Evolutionary conservation across 2,329 filamentous ascomycete species (phyloP), one percentile per base, ranked within the genome.

Genomic region (Hortaea werneckii): DNA sequence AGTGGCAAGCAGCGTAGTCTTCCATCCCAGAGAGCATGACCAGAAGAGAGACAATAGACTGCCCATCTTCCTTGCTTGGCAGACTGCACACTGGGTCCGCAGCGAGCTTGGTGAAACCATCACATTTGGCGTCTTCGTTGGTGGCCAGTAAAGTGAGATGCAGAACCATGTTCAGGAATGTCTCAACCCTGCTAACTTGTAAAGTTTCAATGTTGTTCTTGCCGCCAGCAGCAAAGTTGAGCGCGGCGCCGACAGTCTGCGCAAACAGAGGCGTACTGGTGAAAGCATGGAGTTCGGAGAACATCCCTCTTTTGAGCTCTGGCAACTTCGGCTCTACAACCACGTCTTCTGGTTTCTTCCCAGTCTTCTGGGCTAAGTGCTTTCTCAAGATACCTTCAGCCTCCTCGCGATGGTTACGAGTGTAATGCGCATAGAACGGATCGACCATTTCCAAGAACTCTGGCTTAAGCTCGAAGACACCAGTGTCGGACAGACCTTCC

Each of bases 401-500:
- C 64, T 98, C 92, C 61, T 98, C 92, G 42, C 92, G 80, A 64
- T 96, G 90, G 58, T 98, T 98, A 62, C 95, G 94, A 59, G 82
- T 94, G 65, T 95, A 98, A 61, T 96, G 88, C 5, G 89, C 85
- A 59, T 89, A 92, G 63, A 95, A 98, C 1, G 94, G 92, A 62
- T 98, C 94, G 42, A 98, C 80, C 40, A 94, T 78, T 55, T 90
- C 85, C 35, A 95, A 77, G 57, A 83, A 92, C 50, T 94, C 79
- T 4, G 85, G 80, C 61, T 89, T 92, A 43, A 98, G 72, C 64
- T 95, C 88, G 58, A 98, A 98, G 0, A 87, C 94, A 47, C 94
- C 92, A 11, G 89, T 85, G 62, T 98, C 92, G 4, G 85, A 87
- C 29, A 96, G 69, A 5, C 90, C 92, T 65, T 98, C 92, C 0